Evolutionary conservation across 371 early-diverging fungal species (phyloP).

Genomic region (Amoeboaphelidium protococcarum): DNA sequence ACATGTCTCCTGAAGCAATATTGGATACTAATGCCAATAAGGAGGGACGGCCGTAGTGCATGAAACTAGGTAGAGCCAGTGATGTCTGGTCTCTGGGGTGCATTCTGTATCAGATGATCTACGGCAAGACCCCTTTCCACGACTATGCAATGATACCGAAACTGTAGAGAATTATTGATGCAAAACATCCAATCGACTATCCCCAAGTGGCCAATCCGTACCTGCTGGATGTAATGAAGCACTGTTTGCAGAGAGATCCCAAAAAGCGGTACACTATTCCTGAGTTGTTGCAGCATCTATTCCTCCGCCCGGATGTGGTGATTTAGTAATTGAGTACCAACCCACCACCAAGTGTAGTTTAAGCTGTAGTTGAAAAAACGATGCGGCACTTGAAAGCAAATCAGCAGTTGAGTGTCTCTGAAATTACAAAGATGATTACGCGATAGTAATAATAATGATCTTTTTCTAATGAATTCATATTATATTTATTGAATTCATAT

Average conservation of each 20-base stretch:
- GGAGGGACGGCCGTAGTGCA: conserved; percentile 4
- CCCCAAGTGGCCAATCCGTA: conserved; percentile 16
- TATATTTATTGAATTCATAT: too few species aligned
- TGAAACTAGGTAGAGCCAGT: conserved; percentile 30
- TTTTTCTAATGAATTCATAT: too few species aligned
- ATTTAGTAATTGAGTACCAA: too few species aligned
- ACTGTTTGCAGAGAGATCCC: conserved; percentile 28
- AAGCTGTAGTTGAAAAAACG: too few species aligned
- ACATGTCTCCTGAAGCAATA: conserved; percentile 91
- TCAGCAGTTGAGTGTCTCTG: too few species aligned
- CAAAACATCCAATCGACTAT: conserved; percentile 25
- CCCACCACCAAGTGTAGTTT: too few species aligned
- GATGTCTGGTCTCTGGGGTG: conserved; percentile 97
- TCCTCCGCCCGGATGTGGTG: conserved; percentile 19
- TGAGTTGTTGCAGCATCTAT: conserved; percentile 31
- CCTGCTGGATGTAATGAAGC: conserved; percentile 25
- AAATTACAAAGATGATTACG: too few species aligned
- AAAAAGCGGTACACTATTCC: conserved; percentile 39
- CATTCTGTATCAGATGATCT: conserved; percentile 88
- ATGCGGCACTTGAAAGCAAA: too few species aligned
- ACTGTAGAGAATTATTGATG: conserved; percentile 35
- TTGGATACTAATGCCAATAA: conserved; percentile 10
- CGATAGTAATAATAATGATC: too few species aligned
- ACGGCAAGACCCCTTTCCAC: conserved; percentile 65
- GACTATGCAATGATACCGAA: conserved; percentile 28